Percentiles rank a stretch among this genome's conserved stretches.
Evolutionary conservation across 257 asterid species (phyloP).

Genomic region (Nicotiana tabacum): DNA sequence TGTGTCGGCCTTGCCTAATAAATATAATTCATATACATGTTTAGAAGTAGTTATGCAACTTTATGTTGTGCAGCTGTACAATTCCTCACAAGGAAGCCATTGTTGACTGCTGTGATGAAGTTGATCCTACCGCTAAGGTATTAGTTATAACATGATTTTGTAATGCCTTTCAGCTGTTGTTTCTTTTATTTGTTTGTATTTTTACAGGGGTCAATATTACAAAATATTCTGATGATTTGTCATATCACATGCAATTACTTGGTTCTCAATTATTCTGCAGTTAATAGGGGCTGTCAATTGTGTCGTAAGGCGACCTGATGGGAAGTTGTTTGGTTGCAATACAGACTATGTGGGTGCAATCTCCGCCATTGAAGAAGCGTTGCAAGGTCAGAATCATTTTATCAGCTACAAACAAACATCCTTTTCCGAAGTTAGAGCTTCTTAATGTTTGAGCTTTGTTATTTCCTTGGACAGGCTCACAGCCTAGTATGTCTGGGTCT

Average conservation of each 20-base stretch:
- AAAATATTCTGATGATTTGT: slow-evolving; percentile 6
- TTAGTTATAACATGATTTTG: neutral
- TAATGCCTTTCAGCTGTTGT: neutral
- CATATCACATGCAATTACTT: slow-evolving; percentile 11
- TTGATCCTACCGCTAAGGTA: slow-evolving; percentile 94
- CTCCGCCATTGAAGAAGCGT: slow-evolving; percentile 76
- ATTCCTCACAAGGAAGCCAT: slow-evolving; percentile 95
- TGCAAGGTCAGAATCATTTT: slow-evolving; percentile 52
- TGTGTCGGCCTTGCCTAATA: neutral
- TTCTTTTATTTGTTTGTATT: neutral
- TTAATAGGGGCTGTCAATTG: slow-evolving; percentile 92
- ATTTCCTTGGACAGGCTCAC: slow-evolving; percentile 34
- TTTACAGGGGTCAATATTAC: neutral
- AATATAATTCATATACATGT: neutral
- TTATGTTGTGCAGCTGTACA: slow-evolving; percentile 60
- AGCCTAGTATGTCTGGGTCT: slow-evolving; percentile 32
- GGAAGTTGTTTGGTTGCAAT: slow-evolving; percentile 86
- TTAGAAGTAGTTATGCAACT: slow-evolving; percentile 6
- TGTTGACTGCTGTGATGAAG: slow-evolving; percentile 63
- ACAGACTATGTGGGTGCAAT: slow-evolving; percentile 96
- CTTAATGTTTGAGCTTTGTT: slow-evolving; percentile 8
- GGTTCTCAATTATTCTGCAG: slow-evolving; percentile 34
- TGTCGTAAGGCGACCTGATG: slow-evolving; percentile 61
- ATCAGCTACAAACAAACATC: slow-evolving; percentile 10
- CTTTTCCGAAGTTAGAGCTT: slow-evolving; percentile 10